Percentiles rank a stretch among this genome's conserved stretches.
Conservation (phyloP, 331 rosid genomes). For the Rosa hybrid region DNA sequence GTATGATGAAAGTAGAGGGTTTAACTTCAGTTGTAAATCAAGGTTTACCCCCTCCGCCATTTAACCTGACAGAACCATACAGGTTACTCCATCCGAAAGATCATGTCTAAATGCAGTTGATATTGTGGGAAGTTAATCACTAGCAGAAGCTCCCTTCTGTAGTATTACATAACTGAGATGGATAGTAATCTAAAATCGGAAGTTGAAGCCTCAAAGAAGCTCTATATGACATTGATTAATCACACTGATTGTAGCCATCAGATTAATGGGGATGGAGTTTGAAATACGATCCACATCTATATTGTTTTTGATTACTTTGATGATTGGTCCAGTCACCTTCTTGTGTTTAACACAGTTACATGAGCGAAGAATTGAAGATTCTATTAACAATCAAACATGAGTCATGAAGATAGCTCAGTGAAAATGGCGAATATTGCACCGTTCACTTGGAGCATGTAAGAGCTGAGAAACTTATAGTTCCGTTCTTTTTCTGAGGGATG, state of each 20-base stretch:
- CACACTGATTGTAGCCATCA: slow-evolving; percentile 24
- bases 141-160: slow-evolving; percentile 44
- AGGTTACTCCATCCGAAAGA: slow-evolving; percentile 19
- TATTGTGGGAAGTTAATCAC: slow-evolving; percentile 42
- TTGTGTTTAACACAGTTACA: slow-evolving; percentile 6
- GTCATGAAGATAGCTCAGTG: slow-evolving; percentile 4
- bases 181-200: slow-evolving; percentile 44
- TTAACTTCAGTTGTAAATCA: slow-evolving; percentile 40
- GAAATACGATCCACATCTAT: slow-evolving; percentile 53
- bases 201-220: slow-evolving; percentile 48
- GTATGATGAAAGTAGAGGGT: slow-evolving; percentile 80
- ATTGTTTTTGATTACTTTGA: slow-evolving; percentile 45
- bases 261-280: slow-evolving; percentile 32
- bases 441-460: neutral
- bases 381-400: neutral
- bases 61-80: neutral
- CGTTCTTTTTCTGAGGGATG: neutral
- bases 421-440: neutral
- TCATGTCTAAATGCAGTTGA: slow-evolving; percentile 27
- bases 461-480: neutral
- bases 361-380: neutral
- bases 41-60: neutral
- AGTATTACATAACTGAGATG: slow-evolving; percentile 25
- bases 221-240: slow-evolving; percentile 47
- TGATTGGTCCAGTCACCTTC: slow-evolving; percentile 22